phyloP scores from a whole-genome alignment of 75 land plant species.

The Ceratopteris richardii region DNA sequence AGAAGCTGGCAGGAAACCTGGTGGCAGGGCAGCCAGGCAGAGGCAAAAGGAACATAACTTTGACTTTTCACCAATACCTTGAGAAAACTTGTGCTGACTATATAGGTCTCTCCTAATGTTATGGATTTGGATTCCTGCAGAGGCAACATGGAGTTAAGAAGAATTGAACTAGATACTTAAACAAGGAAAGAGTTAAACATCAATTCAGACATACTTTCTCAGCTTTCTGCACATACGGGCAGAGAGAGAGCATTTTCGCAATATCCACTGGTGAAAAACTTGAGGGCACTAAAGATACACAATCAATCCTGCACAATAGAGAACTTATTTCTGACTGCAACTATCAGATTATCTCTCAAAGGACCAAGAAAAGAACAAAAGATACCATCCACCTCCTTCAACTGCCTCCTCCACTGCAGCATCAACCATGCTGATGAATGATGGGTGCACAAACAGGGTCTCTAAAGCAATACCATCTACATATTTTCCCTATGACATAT shows the following conservation, averaged over 20 bases:
- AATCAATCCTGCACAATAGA: constrained; percentile 60
- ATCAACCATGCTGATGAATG: constrained; percentile 83
- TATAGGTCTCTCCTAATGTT: constrained; percentile 61
- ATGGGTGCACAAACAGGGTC: constrained; percentile 67
- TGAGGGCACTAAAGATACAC: constrained; percentile 67
- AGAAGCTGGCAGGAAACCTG: too few species aligned
- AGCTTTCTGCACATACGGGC: constrained; percentile 71
- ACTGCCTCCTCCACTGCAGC: constrained; percentile 84
- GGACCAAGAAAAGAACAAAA: too few species aligned
- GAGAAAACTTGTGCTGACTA: constrained; percentile 61
- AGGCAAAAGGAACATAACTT: too few species aligned
- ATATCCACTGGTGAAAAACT: constrained; percentile 58
- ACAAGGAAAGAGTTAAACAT: constrained; percentile 2
- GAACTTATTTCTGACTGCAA: background rate
- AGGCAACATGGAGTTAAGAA: too few species aligned
- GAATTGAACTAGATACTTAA: background rate
- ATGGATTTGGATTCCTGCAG: constrained; percentile 53
- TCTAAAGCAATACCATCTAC: constrained; percentile 78
- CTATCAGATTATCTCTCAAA: too few species aligned
- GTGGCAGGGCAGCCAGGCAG: too few species aligned
- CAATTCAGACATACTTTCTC: constrained; percentile 46
- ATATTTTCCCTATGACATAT: constrained; percentile 76
- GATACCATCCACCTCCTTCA: constrained; percentile 71
- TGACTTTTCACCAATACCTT: constrained; percentile 38
- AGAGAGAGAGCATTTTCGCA: constrained; percentile 59